Base-by-base conservation (phyloP, 768 basidiomycete genomes). In the Rhodosporidiobolus odoratus region DNA sequence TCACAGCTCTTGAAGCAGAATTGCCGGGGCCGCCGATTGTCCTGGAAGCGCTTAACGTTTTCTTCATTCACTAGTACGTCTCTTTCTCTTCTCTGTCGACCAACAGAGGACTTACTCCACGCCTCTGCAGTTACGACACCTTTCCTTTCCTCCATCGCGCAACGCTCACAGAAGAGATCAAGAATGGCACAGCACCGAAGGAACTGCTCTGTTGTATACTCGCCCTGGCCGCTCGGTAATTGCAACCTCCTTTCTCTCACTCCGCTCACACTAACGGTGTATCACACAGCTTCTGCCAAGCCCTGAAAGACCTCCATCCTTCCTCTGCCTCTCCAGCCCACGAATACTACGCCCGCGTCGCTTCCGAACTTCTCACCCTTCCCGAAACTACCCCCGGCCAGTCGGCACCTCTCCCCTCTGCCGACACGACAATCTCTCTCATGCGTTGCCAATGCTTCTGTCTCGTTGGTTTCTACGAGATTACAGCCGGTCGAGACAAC, bases 371-470 rank as follows among this genome's bases (percentile, higher is more conserved):
- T 37, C 65, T 73, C 30, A 45, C 68, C 40, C 58, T 61, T 4
- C 72, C 64, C 47, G 64, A 71, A 13, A 40, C 64, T 12, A 16
- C n/a, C 16, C 56, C 54, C 9, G 32, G 68, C 34, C 50, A 58
- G 13, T 45, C 66, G 2, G 30, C 60, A 21, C 23, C 32, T 37
- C 21, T 43, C 19, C 25, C 50, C 27, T 27, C 64, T 32, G 48
- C 61, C 60, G 68, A 58, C 54, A 45, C 25, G 6, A 43, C 56
- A n/a, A 65, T 64, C 62, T 66, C 68, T 13, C 69, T 74, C 60
- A 59, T 54, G 7, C 73, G 69, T 9, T 74, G 73, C 58, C 73
- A 74, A 56, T 71, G 73, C 56, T 70, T 58, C 69, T 59, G 68
- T 43, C 35, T 74, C 50, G 66, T 74, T 38, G 69, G 69, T 16